Conservation (phyloP, 495 filamentous ascomycete species). For the Aspergillus homomorphus region DNA sequence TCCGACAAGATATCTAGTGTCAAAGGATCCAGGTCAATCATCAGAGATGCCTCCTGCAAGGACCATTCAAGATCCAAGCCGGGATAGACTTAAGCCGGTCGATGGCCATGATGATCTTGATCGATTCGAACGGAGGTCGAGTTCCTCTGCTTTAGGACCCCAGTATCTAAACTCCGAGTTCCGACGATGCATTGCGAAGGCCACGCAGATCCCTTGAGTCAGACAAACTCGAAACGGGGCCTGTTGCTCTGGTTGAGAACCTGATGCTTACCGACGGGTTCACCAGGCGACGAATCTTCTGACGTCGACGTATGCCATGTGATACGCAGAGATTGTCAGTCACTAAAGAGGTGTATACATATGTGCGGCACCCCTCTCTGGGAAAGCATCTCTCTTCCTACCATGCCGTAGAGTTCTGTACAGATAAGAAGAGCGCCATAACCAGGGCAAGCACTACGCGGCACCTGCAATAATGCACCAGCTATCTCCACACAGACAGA, state of each 20-base stretch:
- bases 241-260: background rate
- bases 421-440: background rate
- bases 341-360: background rate
- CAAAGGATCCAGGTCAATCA: background rate
- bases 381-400: background rate
- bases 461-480: constrained; percentile 13
- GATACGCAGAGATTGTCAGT: background rate
- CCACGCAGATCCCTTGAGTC: background rate
- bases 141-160: background rate
- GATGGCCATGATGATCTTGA: constrained; percentile 16
- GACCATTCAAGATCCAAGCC: background rate
- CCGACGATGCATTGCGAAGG: background rate
- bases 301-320: background rate
- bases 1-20: background rate
- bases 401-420: background rate
- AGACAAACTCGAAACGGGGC: background rate
- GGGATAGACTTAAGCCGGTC: constrained; percentile 7
- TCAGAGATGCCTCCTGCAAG: background rate
- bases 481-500: background rate
- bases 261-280: background rate
- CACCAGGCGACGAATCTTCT: background rate
- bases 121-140: constrained; percentile 10
- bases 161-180: background rate
- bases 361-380: background rate
- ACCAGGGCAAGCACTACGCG: constrained; percentile 17